Conservation (phyloP, 176 grass and related monocot genomes). For the Puya raimondii region DNA sequence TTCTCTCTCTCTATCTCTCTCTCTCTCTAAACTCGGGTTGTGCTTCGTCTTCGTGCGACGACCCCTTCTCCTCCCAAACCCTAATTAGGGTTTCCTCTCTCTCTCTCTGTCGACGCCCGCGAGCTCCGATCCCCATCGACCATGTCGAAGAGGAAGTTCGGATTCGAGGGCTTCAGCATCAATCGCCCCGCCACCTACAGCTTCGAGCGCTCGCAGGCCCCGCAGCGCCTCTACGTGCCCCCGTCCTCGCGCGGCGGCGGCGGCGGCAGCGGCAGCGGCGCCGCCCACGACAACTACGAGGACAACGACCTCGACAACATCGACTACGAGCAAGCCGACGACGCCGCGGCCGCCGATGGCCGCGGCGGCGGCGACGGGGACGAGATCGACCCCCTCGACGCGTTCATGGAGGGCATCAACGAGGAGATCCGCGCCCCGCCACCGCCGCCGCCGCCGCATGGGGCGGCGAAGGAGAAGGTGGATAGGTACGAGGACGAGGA, state of each 20-base stretch:
- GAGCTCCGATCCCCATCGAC: background rate
- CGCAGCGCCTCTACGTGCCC: constrained; percentile 61
- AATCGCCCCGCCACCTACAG: constrained; percentile 62
- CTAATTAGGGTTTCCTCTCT: constrained; percentile 15
- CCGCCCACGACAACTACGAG: constrained; percentile 27
- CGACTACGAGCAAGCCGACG: constrained; percentile 44
- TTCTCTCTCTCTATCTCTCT: background rate
- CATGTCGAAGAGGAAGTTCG: constrained; percentile 90
- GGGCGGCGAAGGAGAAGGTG: constrained; percentile 12
- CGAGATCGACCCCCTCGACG: constrained; percentile 82
- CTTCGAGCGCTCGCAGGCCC: constrained; percentile 69
- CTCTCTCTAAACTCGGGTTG: background rate
- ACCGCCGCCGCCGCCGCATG: constrained; percentile 20
- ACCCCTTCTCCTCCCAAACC: background rate
- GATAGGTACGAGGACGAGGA: constrained; percentile 64
- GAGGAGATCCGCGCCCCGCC: constrained; percentile 73
- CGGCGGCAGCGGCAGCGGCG: background rate
- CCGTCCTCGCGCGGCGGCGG: constrained; percentile 19
- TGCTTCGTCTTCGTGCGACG: background rate
- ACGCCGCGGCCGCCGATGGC: constrained; percentile 15
- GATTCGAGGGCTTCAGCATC: constrained; percentile 79
- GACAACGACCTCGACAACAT: constrained; percentile 93
- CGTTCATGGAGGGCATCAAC: constrained; percentile 92
- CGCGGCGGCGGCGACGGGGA: constrained; percentile 8
- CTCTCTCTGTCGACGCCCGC: background rate